Evolutionary conservation across 2,329 filamentous ascomycete genomes (phyloP).

Genomic region (Colletotrichum truncatum): DNA sequence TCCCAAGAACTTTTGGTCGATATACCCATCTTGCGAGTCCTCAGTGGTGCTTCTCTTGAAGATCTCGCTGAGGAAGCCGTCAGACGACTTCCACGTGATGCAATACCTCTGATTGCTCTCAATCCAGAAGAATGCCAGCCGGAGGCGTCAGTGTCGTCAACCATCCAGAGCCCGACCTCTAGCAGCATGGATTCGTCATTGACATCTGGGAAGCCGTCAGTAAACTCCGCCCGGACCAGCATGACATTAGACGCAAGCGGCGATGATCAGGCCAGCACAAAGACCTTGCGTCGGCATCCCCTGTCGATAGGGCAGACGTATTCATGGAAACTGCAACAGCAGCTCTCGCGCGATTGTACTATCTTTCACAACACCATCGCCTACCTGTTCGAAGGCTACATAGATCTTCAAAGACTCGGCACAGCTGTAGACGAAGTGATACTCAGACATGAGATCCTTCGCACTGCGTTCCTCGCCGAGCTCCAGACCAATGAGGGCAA

Average conservation of each 20-base stretch:
- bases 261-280: background rate
- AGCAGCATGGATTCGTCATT: background rate
- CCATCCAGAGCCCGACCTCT: background rate
- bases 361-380: conserved; percentile 40
- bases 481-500: background rate
- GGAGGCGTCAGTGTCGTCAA: background rate
- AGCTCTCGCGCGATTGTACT: conserved; percentile 38
- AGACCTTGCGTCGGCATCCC: background rate
- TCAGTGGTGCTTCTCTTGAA: conserved; percentile 41
- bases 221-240: background rate
- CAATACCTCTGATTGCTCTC: background rate
- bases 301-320: background rate
- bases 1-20: conserved; percentile 51
- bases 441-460: background rate
- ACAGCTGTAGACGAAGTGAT: conserved; percentile 39
- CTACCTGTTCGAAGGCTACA: conserved; percentile 37
- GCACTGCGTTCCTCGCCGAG: background rate
- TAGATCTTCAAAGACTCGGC: conserved; percentile 43
- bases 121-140: background rate
- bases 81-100: background rate
- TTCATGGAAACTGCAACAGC: background rate
- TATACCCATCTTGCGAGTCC: conserved; percentile 55
- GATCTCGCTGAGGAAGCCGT: conserved; percentile 23
- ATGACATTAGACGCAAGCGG: background rate
- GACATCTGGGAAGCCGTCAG: background rate